Evolutionary conservation across 2,329 filamentous ascomycete species (phyloP), one percentile per base, ranked within the genome.

Genomic region (Immersiporthe knoxdaviesiana): DNA sequence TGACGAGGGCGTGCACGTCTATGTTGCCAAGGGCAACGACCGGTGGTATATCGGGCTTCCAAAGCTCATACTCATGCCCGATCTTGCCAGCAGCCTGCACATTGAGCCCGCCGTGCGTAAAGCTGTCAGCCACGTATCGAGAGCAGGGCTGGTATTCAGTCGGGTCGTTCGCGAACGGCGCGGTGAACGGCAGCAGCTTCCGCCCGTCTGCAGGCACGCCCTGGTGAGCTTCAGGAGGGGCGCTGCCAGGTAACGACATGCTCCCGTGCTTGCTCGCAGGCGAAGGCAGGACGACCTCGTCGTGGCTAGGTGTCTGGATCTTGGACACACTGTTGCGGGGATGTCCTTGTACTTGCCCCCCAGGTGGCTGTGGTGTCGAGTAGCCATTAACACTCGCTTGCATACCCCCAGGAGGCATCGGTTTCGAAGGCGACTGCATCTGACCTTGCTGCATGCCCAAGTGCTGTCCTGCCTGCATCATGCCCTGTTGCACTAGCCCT

Each of bases 1-100:
- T 91, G 0, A 91, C 97, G 54, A 99, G 84, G 27, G 95, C 94
- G 73, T 94, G 91, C 37, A 98, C 91, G 76, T 99, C 95, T 72
- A 98, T 92, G 27, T 93, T 87, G 11, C 95, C 96, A 65, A 98
- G 85, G 74, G 98, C 94, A 30, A 86, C 83, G 24, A 94, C 84
- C 2, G 84, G 82, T 0, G 96, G 95, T 50, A 94, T 85, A 68
- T 92, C 91, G 0, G 94, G 93, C 75, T 90, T 92, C 74, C 89
- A 84, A 59, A 85, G 84, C 63, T 89, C 83, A 50, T 97, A 84
- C 61, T 92, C 88, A 44, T 86, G 84, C 6, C 91, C 90, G 63
- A 94, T 78, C 63, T 87, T 86, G 67, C 84, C 84, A 30, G 92
- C 82, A 6, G 90, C 87, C 50, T 88, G 83, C 16, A 94, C 82